Percentiles rank a stretch among this genome's conserved stretches.
Evolutionary conservation across 306 rosid genomes (phyloP).

Genomic region (Clitoria ternatea): DNA sequence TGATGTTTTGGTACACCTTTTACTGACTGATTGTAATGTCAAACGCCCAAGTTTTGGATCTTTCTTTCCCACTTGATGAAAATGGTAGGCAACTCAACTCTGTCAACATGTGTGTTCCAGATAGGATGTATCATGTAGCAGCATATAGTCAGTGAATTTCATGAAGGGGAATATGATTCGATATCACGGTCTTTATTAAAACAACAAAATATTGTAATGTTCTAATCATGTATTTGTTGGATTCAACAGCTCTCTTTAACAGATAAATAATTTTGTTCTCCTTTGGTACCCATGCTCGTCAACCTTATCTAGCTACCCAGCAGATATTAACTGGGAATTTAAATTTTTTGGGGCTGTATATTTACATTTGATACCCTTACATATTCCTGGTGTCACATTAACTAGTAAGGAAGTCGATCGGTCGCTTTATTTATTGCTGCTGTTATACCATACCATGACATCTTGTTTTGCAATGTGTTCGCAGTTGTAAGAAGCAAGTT

Average conservation of each 20-base stretch:
- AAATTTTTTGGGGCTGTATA: no score
- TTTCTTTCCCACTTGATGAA: conserved; percentile 19
- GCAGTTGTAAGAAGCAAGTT: no score
- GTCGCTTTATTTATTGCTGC: conserved; percentile 11
- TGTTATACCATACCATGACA: neutral
- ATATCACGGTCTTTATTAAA: conserved; percentile 3
- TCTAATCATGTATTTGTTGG: neutral
- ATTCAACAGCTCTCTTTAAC: neutral
- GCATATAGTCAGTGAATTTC: conserved; percentile 13
- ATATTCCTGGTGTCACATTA: no score
- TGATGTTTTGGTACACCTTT: conserved; percentile 29
- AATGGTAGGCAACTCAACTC: conserved; percentile 8
- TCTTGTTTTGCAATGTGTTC: neutral
- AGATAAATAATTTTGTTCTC: neutral
- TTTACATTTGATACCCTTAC: no score
- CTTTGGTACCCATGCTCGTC: no score
- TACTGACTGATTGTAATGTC: conserved; percentile 29
- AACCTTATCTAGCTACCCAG: no score
- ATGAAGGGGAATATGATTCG: conserved; percentile 18
- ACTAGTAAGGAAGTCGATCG: no score
- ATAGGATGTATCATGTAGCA: conserved; percentile 16
- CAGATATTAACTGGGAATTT: no score
- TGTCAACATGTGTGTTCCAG: conserved; percentile 9
- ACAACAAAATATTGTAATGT: neutral
- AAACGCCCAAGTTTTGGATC: conserved; percentile 18